Percentiles rank a stretch among this genome's conserved stretches.
phyloP scores from a whole-genome alignment of 129 eudicot genomes.

The Centrapalus pauciflorus region DNA sequence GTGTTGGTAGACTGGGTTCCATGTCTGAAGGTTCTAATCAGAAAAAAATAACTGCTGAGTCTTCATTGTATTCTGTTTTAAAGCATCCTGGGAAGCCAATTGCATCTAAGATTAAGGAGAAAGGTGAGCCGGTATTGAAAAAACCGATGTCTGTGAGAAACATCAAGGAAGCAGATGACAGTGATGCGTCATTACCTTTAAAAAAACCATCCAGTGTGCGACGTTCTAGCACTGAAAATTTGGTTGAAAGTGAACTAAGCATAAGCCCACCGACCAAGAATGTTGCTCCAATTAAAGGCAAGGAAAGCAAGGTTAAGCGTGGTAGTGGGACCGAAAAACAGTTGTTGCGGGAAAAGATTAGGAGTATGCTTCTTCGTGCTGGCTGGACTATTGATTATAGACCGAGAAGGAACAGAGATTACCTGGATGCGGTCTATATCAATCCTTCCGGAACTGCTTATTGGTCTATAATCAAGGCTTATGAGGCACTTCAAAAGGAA shows the following conservation, averaged over 20 bases:
- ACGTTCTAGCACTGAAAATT: conserved; percentile 34
- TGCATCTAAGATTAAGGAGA: conserved; percentile 23
- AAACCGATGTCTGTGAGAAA: conserved; percentile 26
- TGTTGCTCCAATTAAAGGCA: conserved; percentile 37
- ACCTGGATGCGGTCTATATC: conserved; percentile 91
- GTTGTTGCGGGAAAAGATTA: conserved; percentile 68
- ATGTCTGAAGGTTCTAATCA: conserved; percentile 28
- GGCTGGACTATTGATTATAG: conserved; percentile 98
- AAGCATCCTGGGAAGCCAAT: conserved; percentile 36
- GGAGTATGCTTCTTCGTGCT: conserved; percentile 76
- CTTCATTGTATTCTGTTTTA: conserved; percentile 31
- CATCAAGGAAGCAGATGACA: conserved; percentile 40
- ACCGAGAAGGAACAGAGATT: conserved; percentile 91
- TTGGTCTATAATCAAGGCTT: conserved; percentile 96
- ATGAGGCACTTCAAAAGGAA: conserved; percentile 91
- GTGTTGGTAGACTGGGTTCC: conserved; percentile 34
- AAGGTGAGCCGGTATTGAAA: conserved; percentile 20
- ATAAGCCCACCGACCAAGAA: conserved; percentile 34
- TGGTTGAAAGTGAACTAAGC: conserved; percentile 38
- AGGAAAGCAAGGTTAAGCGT: conserved; percentile 73
- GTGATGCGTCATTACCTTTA: conserved; percentile 43
- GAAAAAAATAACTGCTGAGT: conserved; percentile 27
- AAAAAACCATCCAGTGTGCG: conserved; percentile 27
- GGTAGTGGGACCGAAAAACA: conserved; percentile 96
- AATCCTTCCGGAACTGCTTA: conserved; percentile 90